Percentiles rank a stretch among this genome's conserved stretches.
Evolutionary conservation across 83 land plant species (phyloP).

Genomic region (Picea engelmannii): DNA sequence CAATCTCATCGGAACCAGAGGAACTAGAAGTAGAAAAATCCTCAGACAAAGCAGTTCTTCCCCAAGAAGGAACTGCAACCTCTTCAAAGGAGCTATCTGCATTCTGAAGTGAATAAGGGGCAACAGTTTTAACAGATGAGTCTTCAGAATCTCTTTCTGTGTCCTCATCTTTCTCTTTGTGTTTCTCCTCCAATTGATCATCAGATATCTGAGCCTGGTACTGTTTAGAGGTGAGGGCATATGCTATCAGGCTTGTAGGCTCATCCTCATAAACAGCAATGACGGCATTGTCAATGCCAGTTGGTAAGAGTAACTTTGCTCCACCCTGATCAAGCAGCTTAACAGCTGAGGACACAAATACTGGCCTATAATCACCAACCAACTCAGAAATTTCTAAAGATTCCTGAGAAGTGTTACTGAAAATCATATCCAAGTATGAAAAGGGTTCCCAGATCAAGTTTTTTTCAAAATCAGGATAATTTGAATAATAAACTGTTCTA

Average conservation of each 20-base stretch:
- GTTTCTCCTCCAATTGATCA: slow-evolving; percentile 22
- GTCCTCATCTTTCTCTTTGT: slow-evolving; percentile 28
- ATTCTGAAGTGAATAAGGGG: no score
- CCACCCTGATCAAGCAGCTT: slow-evolving; percentile 39
- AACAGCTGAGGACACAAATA: slow-evolving; percentile 35
- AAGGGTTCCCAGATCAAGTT: slow-evolving; percentile 8
- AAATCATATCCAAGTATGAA: slow-evolving; percentile 14
- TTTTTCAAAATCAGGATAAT: slow-evolving; percentile 17
- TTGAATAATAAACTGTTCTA: no score
- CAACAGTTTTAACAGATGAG: not conserved
- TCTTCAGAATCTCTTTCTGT: not conserved
- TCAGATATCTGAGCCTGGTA: slow-evolving; percentile 30
- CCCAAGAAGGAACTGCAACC: no score
- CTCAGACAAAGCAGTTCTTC: no score
- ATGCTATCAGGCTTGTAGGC: slow-evolving; percentile 56
- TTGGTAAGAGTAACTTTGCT: slow-evolving; percentile 45
- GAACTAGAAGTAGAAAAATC: no score
- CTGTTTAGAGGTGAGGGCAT: slow-evolving; percentile 43
- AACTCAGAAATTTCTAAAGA: slow-evolving; percentile 28
- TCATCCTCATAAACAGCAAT: slow-evolving; percentile 80
- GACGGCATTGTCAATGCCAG: slow-evolving; percentile 67
- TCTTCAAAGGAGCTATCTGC: no score
- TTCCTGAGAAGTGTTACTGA: slow-evolving; percentile 27
- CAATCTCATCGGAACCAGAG: no score
- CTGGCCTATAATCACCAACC: slow-evolving; percentile 34